Base-by-base conservation (phyloP, 331 rosid genomes). In the Acacia pycnantha region DNA sequence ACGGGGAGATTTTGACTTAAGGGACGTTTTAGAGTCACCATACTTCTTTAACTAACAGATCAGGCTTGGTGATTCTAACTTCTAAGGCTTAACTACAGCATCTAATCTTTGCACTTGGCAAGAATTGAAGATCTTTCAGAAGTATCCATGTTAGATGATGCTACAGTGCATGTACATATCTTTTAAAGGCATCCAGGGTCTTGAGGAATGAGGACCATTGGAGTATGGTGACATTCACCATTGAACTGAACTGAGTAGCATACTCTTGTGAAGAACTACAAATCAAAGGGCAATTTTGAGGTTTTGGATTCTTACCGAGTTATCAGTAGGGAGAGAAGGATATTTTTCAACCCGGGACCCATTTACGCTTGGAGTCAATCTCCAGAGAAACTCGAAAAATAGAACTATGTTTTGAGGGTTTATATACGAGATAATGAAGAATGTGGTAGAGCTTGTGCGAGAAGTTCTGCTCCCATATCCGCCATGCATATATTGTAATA, bases 21-120 rank as follows among this genome's bases (percentile, higher is more conserved):
- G 59, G 64, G 94, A 93, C 3, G 99, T 95, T 71, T 82, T 93
- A 79, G 89, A 90, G 79, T 93, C 99, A 0, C 89, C 98, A 40
- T 95, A 95, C 87, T 95, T 95, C 89, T 95, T 95, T 86, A 93
- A 95, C 91, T 95, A 88, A 92, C 61, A 43, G 50, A 74, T 85
- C 61, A 81, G 61, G 76, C 78, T 80, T 77, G 44, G 19, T 59
- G 82, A 76, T 75, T 73, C 70, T 19, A 44, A 74, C 64, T 77
- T 68, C 62, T 68, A 1, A 27, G 79, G 58, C 74, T 81, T 72
- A 18, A 77, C 81, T 48, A 44, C 85, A 65, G 47, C 74, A 74
- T 81, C 77, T 62, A 71, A 70, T 66, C 53, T 37, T 56, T 31
- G 82, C 62, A 70, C 81, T 56, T 78, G 31, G 70, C 54, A 22